A percentile compares a stretch with the other conserved stretches of the same genome.
Evolutionary conservation across 108 stramenopile species (phyloP).

Genomic region (Skeletonema menzelii): DNA sequence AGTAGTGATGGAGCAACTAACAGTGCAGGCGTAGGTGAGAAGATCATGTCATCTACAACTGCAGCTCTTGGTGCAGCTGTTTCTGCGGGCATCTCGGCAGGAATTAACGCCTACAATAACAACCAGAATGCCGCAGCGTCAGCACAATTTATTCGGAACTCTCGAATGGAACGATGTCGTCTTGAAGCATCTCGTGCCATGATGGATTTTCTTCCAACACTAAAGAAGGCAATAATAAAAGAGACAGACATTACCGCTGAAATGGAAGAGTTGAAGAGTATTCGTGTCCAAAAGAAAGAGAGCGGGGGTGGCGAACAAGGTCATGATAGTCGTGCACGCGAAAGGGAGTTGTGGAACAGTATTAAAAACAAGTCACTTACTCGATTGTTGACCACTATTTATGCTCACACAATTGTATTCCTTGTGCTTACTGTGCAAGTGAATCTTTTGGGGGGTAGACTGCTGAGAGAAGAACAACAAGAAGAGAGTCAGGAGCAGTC

Average conservation of each 20-base stretch:
- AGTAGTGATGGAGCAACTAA: not conserved
- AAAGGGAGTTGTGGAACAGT: constrained; percentile 31
- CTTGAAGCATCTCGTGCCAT: constrained; percentile 39
- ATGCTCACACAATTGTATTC: constrained; percentile 52
- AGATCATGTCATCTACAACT: not conserved
- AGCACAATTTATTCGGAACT: constrained; percentile 8
- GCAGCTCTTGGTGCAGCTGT: constrained; percentile 3
- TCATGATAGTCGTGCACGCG: constrained; percentile 5
- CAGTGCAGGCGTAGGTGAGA: not conserved
- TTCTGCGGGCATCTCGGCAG: not conserved
- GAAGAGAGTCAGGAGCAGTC: constrained; percentile 1
- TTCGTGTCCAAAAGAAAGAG: constrained; percentile 13
- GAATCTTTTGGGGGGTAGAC: constrained; percentile 45
- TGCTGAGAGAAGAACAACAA: constrained; percentile 34
- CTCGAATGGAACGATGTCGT: constrained; percentile 37
- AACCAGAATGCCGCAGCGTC: not conserved
- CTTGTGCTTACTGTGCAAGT: constrained; percentile 54
- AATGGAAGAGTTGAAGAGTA: constrained; percentile 35
- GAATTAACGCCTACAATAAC: constrained; percentile 4
- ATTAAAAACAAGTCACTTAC: constrained; percentile 52
- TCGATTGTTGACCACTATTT: constrained; percentile 47
- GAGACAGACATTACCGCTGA: constrained; percentile 27
- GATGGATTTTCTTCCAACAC: constrained; percentile 41
- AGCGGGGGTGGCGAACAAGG: not conserved
- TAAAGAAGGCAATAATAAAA: constrained; percentile 28